Evolutionary conservation across 306 rosid genomes (phyloP), one percentile per base, ranked within the genome.

Genomic region (Trifolium repens): DNA sequence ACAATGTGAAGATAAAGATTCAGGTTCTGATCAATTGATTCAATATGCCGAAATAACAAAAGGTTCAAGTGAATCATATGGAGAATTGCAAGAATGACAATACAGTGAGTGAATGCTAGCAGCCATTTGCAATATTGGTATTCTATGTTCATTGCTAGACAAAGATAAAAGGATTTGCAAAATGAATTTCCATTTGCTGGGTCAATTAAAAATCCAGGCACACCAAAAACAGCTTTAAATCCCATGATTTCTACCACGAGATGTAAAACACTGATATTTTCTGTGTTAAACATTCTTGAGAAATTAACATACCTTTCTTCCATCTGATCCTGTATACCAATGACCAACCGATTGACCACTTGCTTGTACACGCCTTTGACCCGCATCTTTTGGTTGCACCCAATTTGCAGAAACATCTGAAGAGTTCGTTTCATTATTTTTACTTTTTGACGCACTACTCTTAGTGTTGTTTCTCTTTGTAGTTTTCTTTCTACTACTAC

Each of bases 271-370:
- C 55, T 34, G 17, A 66, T 55, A 49, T 63, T n/a, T 70, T 43
- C 44, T 42, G 19, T 12, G 10, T 40, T 24, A 22, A 79, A 61
- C 69, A 62, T n/a, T 12, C 8, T 58, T 26, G 37, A 72, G 30
- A 65, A 35, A 42, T 46, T 67, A 9, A 34, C 82, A 37, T 77
- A 88, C 98, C 96, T 85, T 94, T 74, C 84, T 84, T 79, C 98
- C 96, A 26, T 82, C 91, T n/a, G 96, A 47, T 30, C 78, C 83
- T 35, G 96, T 91, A 87, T 34, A 94, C 97, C 98, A 94, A 75
- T 91, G 97, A 80, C 98, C 98, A 62, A 54, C 74, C 54, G 96
- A 77, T 76, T 87, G 79, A 32, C 81, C 85, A 62, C 85, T 84
- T 47, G 94, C 96, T 49, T 86, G 91, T 50, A 88, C 89, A 54